Conservation (phyloP, 1,284 basidiomycete species). For the Apiotrichum porosum region DNA sequence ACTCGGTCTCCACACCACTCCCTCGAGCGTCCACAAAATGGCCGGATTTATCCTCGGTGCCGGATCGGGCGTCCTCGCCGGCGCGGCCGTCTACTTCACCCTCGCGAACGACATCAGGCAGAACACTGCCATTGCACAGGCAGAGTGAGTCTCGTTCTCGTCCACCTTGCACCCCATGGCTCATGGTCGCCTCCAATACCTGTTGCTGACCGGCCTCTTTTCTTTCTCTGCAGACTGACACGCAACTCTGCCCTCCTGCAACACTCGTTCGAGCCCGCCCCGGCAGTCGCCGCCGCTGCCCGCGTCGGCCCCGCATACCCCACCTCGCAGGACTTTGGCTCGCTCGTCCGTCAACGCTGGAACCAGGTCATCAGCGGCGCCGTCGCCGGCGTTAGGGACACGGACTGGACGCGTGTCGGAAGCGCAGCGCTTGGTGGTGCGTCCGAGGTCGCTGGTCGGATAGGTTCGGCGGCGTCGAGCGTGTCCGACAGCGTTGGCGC, state of each 20-base stretch:
- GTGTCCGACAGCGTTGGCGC: background rate
- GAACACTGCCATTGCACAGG: constrained; percentile 23
- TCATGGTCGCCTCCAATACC: background rate
- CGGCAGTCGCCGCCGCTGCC: constrained; percentile 25
- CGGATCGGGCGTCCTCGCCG: constrained; percentile 38
- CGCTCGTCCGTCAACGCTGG: constrained; percentile 34
- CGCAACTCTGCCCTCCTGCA: constrained; percentile 18
- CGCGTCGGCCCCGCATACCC: constrained; percentile 27
- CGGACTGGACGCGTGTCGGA: constrained; percentile 31
- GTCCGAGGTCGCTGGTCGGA: constrained; percentile 1
- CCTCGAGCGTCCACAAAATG: constrained; percentile 20
- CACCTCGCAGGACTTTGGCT: constrained; percentile 22
- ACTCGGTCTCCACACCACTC: background rate
- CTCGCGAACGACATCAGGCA: constrained; percentile 30
- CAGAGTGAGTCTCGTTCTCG: constrained; percentile 26
- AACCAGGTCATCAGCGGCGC: constrained; percentile 29
- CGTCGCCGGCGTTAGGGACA: constrained; percentile 21
- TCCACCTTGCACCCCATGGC: too few relatives aligned
- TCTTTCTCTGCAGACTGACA: constrained; percentile 1
- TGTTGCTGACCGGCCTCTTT: background rate
- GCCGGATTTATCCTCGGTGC: constrained; percentile 42
- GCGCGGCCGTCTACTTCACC: constrained; percentile 46
- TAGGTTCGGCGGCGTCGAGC: background rate
- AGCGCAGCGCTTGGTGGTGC: constrained; percentile 8
- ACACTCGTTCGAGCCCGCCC: constrained; percentile 26